Conservation (phyloP, 2,329 filamentous ascomycete species). For the Arthroderma uncinatum region DNA sequence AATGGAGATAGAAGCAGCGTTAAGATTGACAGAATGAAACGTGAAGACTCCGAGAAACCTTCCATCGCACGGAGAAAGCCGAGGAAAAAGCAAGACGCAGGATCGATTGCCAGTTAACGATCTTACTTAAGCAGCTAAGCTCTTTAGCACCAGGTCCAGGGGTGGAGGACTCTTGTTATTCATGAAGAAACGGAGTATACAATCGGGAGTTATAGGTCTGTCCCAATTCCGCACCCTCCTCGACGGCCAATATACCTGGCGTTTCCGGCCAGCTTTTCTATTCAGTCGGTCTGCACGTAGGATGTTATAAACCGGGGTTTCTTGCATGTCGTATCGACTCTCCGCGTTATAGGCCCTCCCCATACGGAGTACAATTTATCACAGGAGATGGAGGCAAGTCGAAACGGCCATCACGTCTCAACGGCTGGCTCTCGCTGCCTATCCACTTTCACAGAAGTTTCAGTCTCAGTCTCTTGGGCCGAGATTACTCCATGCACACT, state of each 20-base stretch:
- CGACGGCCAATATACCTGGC: background rate
- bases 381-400: background rate
- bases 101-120: background rate
- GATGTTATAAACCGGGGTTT: no score
- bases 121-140: slow-evolving; percentile 5
- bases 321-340: background rate
- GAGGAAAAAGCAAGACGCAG: background rate
- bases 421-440: background rate
- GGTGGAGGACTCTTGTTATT: background rate
- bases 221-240: background rate
- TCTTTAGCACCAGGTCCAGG: background rate
- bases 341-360: background rate
- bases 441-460: background rate
- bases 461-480: background rate
- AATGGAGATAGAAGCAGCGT: background rate
- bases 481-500: background rate
- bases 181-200: background rate
- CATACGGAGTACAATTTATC: background rate
- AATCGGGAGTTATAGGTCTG: background rate
- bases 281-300: background rate
- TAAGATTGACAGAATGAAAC: background rate
- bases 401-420: background rate
- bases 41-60: background rate
- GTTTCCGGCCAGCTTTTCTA: background rate
- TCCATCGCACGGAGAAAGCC: background rate